Evolutionary conservation across 1,284 basidiomycete species (phyloP), one percentile per base, ranked within the genome.

Genomic region (Rhodotorula sp.): DNA sequence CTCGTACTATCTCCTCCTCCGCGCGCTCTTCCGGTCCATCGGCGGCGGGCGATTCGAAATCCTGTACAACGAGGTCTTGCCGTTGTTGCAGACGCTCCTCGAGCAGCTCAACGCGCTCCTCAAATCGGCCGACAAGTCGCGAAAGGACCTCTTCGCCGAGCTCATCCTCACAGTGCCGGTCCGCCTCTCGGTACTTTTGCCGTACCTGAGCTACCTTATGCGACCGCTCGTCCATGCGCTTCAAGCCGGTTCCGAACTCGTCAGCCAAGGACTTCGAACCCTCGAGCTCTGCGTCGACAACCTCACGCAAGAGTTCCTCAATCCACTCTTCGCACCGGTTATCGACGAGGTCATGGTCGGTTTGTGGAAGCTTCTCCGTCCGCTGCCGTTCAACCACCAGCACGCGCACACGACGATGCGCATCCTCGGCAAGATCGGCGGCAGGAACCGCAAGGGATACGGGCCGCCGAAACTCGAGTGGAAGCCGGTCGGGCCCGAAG

Each of bases 251-350:
- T 87, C 90, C 6, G 96, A 99, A 71, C 87, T 98, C 62, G 91
- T 99, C 69, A 91, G 93, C 58, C 97, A 99, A 84, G 97, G 97
- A 58, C 85, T 99, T 48, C 89, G 97, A 8, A 99, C 97, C 0
- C 87, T 99, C 70, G 97, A 99, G 82, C 86, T 99, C n/a, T 99
- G 96, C 83, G 97, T 99, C 80, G 97, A 99, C 84, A 99, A 99
- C 80, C 86, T 99, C 34, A 98, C 95, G 0, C 93, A 95, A 26
- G 97, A 99, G 81, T 99, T 99, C 85, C 86, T 99, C 43, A 97
- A 99, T 79, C 97, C 97, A 0, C 97, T 95, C 3, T 88, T 99
- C 80, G 92, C 89, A 73, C 93, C 93, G 0, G 93, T 97, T 51
- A 85, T 97, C 59, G 87, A 93, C 59, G 95, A 99, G 76, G 86